These are phyloP conservation scores for Tillandsia leiboldiana DNA, from an alignment of 176 grass and related monocot genomes.

Conservation along the genomic window DNA sequence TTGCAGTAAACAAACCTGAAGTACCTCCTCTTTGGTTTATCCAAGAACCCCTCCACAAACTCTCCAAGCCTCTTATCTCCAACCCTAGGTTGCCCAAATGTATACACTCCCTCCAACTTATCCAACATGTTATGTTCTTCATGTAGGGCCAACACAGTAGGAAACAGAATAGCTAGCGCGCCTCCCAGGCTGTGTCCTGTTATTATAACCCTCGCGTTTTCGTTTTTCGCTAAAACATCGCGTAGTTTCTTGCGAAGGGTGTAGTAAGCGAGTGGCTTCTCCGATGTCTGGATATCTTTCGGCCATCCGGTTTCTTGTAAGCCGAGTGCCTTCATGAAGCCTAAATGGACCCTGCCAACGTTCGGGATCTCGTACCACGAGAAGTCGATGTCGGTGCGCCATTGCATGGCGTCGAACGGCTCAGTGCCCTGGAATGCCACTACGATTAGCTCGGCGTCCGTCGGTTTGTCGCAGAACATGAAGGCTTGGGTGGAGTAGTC, in stretches of 20 bases:
- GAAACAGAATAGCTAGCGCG: slow-evolving; percentile 67
- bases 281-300: background rate
- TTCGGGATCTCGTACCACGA: slow-evolving; percentile 47
- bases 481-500: slow-evolving; percentile 64
- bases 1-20: slow-evolving; percentile 75
- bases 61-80: slow-evolving; percentile 36
- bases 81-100: slow-evolving; percentile 68
- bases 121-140: slow-evolving; percentile 26
- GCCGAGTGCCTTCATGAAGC: slow-evolving; percentile 72
- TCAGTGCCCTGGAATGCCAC: slow-evolving; percentile 68
- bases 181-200: slow-evolving; percentile 78
- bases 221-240: slow-evolving; percentile 12
- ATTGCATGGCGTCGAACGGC: slow-evolving; percentile 57
- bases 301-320: slow-evolving; percentile 44
- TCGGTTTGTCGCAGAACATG: slow-evolving; percentile 37
- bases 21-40: slow-evolving; percentile 31
- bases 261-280: slow-evolving; percentile 57
- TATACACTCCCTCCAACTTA: slow-evolving; percentile 54
- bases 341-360: slow-evolving; percentile 43
- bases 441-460: slow-evolving; percentile 41
- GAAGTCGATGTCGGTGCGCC: slow-evolving; percentile 72
- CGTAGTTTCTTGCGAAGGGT: slow-evolving; percentile 41
- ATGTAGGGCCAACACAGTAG: slow-evolving; percentile 48
- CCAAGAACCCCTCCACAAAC: slow-evolving; percentile 33
- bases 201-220: slow-evolving; percentile 37